phyloP scores from a whole-genome alignment of 768 basidiomycete species.

The Hypsizygus marmoreus region DNA sequence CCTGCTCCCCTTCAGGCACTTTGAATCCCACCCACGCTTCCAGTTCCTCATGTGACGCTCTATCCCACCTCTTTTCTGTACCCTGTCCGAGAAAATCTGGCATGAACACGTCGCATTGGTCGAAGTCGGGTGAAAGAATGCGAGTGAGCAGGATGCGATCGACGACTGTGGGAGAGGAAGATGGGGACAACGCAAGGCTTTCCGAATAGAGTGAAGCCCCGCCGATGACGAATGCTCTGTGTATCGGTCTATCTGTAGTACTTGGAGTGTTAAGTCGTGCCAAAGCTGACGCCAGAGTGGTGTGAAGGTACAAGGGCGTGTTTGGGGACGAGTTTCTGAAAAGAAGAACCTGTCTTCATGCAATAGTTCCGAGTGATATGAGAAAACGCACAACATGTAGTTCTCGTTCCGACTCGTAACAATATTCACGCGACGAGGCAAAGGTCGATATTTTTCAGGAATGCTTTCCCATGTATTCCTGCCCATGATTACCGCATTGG shows the following conservation, averaged over 20 bases:
- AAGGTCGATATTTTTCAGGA: slow-evolving; percentile 79
- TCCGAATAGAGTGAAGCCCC: slow-evolving; percentile 85
- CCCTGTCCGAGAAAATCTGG: slow-evolving; percentile 58
- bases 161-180: slow-evolving; percentile 44
- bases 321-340: slow-evolving; percentile 15
- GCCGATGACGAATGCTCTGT: slow-evolving; percentile 85
- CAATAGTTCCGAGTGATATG: neutral
- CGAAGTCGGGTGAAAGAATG: slow-evolving; percentile 70
- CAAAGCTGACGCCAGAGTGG: slow-evolving; percentile 46
- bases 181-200: slow-evolving; percentile 48
- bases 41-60: slow-evolving; percentile 63
- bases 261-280: slow-evolving; percentile 25
- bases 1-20: slow-evolving; percentile 73
- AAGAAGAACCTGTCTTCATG: neutral
- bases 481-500: slow-evolving; percentile 92
- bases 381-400: slow-evolving; percentile 64
- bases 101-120: slow-evolving; percentile 87
- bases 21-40: slow-evolving; percentile 79
- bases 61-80: slow-evolving; percentile 56
- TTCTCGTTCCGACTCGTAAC: slow-evolving; percentile 65
- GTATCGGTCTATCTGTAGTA: slow-evolving; percentile 39
- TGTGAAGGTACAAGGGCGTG: slow-evolving; percentile 36
- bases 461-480: slow-evolving; percentile 98
- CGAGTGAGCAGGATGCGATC: slow-evolving; percentile 90
- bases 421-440: slow-evolving; percentile 74